These are phyloP conservation scores for Dothidotthia symphoricarpi DNA, from an alignment of 2,329 filamentous ascomycete genomes.

Conservation along the genomic window DNA sequence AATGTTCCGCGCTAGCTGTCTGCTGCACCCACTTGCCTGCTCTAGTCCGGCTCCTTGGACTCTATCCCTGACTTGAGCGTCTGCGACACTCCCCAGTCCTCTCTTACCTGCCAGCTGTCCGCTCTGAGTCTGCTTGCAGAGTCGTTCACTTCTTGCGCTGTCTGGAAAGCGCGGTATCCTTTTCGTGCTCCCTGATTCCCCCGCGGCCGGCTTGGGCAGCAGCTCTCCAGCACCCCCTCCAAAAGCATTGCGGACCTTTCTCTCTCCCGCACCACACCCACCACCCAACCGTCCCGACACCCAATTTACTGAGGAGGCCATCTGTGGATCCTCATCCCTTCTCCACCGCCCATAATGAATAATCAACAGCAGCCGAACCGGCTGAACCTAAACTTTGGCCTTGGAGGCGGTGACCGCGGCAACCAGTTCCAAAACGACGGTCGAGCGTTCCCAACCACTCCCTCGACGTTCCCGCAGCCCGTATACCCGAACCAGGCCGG, in stretches of 20 bases:
- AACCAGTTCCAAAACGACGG: constrained; percentile 47
- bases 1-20: background rate
- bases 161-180: constrained; percentile 14
- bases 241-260: constrained; percentile 17
- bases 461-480: constrained; percentile 93
- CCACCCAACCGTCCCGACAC: constrained; percentile 6
- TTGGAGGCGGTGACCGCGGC: constrained; percentile 39
- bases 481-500: constrained; percentile 64
- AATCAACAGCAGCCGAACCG: constrained; percentile 45
- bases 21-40: constrained; percentile 12
- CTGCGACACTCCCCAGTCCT: constrained; percentile 14
- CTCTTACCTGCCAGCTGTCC: constrained; percentile 14
- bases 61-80: constrained; percentile 33
- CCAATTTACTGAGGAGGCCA: constrained; percentile 6
- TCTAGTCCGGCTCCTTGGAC: constrained; percentile 16
- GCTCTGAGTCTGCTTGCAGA: constrained; percentile 13
- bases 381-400: constrained; percentile 55
- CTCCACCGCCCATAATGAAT: constrained; percentile 29
- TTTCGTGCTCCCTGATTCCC: constrained; percentile 10
- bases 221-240: constrained; percentile 9
- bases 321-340: constrained; percentile 1
- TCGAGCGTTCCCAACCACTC: constrained; percentile 64
- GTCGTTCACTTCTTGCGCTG: constrained; percentile 13
- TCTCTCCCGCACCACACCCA: constrained; percentile 9
- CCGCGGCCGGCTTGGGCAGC: constrained; percentile 12